phyloP scores from a whole-genome alignment of 768 basidiomycete genomes.

The Rhodotorula taiwanensis region DNA sequence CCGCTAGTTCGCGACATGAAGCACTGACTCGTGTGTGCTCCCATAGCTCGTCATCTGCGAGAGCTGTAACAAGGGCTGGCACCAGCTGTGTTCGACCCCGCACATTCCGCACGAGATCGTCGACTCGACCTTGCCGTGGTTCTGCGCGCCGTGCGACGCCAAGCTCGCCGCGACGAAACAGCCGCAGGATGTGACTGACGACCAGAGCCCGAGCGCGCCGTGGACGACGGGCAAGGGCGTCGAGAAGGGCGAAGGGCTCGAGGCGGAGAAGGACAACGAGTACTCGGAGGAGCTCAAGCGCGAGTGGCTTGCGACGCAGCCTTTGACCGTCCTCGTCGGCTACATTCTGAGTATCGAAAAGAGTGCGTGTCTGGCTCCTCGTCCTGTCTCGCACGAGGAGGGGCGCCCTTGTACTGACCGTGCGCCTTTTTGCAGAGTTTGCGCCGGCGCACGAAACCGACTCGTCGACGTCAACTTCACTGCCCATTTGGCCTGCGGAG shows the following conservation, averaged over 20 bases:
- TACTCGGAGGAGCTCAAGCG: not conserved
- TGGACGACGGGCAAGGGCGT: slow-evolving; percentile 19
- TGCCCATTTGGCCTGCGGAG: slow-evolving; percentile 27
- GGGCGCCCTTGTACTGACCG: not conserved
- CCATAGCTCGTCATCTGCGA: slow-evolving; percentile 34
- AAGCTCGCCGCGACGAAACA: slow-evolving; percentile 12
- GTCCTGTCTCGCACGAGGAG: too few species aligned
- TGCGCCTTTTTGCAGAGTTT: not conserved
- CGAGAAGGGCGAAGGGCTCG: not conserved
- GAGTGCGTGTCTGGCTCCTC: slow-evolving; percentile 5
- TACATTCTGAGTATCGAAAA: slow-evolving; percentile 25
- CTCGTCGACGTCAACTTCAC: not conserved
- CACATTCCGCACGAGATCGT: slow-evolving; percentile 16
- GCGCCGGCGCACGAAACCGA: slow-evolving; percentile 1
- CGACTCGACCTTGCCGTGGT: slow-evolving; percentile 20
- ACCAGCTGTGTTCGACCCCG: slow-evolving; percentile 27
- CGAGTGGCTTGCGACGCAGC: slow-evolving; percentile 21
- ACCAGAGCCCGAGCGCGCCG: not conserved
- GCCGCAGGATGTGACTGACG: slow-evolving; percentile 5
- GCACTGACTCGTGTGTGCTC: not conserved
- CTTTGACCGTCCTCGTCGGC: slow-evolving; percentile 12
- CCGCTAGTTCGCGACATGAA: too few species aligned
- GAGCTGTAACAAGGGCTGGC: slow-evolving; percentile 22
- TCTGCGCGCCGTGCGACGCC: slow-evolving; percentile 19
- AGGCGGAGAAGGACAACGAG: not conserved